These are phyloP conservation scores for Linnemannia elongata DNA, from an alignment of 192 early-diverging fungal species.

Conservation along the genomic window DNA sequence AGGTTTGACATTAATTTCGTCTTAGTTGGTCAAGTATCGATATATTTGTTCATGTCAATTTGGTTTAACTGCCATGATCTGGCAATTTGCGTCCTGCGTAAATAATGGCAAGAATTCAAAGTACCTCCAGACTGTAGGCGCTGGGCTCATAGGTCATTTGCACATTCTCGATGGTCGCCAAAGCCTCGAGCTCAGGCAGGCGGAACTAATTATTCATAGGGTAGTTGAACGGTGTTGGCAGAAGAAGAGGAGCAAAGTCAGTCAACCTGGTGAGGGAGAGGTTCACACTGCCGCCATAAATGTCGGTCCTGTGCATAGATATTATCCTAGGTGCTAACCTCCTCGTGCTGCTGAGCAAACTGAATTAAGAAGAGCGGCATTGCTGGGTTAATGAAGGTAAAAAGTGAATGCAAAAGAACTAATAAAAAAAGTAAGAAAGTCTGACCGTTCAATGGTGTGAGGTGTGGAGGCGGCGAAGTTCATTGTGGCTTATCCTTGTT, in stretches of 20 bases:
- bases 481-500: slow-evolving; percentile 24
- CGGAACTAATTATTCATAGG: slow-evolving; percentile 77
- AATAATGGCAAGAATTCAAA: neutral
- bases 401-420: neutral
- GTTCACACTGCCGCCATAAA: neutral
- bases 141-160: slow-evolving; percentile 70
- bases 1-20: neutral
- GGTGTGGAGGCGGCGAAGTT: neutral
- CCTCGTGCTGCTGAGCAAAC: slow-evolving; percentile 76
- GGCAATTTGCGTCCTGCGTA: neutral
- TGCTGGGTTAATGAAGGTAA: neutral
- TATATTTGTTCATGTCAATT: neutral
- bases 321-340: slow-evolving; percentile 25
- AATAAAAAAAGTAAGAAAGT: neutral
- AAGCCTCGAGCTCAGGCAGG: slow-evolving; percentile 85
- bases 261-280: neutral
- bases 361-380: slow-evolving; percentile 76
- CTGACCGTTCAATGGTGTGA: no score
- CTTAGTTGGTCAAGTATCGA: neutral
- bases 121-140: slow-evolving; percentile 74
- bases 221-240: neutral
- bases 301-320: neutral
- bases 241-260: neutral
- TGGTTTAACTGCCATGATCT: neutral
- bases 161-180: slow-evolving; percentile 84